A percentile compares a stretch with the other conserved stretches of the same genome.
These are phyloP conservation scores for Thalassiosira ordinaria DNA, from an alignment of 352 stramenopile species.

Conservation along the genomic window DNA sequence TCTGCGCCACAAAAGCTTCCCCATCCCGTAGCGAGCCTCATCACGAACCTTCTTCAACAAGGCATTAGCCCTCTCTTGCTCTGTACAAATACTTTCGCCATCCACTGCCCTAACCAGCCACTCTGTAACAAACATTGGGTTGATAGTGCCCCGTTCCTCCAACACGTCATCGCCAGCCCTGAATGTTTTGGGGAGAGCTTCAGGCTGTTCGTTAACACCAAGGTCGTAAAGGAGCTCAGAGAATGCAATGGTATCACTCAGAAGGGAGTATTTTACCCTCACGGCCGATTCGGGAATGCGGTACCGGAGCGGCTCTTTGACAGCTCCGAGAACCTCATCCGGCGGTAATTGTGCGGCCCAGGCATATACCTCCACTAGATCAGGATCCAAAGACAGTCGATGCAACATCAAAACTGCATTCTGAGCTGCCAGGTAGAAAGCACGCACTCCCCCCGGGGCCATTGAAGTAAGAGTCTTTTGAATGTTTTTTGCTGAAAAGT, in stretches of 20 bases:
- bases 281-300: conserved; percentile 14
- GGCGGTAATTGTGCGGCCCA: conserved; percentile 12
- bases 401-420: conserved; percentile 17
- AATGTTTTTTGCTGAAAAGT: conserved; percentile 8
- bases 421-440: conserved; percentile 8
- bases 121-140: conserved; percentile 14
- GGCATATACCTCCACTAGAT: conserved; percentile 9
- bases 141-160: neutral
- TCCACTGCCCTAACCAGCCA: conserved; percentile 9
- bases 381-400: neutral
- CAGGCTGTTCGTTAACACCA: conserved; percentile 1
- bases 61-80: neutral
- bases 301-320: neutral
- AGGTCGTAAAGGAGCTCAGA: conserved; percentile 5
- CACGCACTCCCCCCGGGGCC: neutral
- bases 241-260: conserved; percentile 1
- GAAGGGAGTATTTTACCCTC: neutral
- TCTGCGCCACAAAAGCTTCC: conserved; percentile 8
- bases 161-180: neutral
- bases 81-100: neutral
- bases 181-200: neutral
- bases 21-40: conserved; percentile 20
- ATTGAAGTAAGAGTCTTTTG: neutral
- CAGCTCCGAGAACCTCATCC: conserved; percentile 1
- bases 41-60: conserved; percentile 26